Evolutionary conservation across 352 stramenopile species (phyloP), one percentile per base, ranked within the genome.

Genomic region (Salisapilia sapeloensis): DNA sequence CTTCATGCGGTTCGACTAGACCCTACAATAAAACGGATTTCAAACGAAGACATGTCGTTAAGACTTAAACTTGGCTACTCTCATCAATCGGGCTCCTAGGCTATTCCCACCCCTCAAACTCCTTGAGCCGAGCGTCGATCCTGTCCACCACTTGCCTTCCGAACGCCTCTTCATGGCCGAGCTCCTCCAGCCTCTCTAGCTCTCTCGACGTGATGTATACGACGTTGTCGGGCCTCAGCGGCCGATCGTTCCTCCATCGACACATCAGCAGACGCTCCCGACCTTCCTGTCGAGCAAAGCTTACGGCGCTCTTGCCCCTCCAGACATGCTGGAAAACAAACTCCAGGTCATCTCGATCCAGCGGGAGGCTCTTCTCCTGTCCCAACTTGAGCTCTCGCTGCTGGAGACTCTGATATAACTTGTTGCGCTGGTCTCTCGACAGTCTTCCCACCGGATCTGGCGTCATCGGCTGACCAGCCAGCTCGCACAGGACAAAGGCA

Each of bases 401-500:
- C 34, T 83, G 65, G 27, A 84, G 48, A 40, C 76, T 78, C 42
- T 85, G 74, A 44, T 80, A 81, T 9, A 83, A 44, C 43, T 84
- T 89, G 60, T 84, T 86, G 52, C 71, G 74, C 40, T 82, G 74
- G 43, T 85, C 76, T n/a, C 66, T 66, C 18, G 70, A 77, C 28
- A 87, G 46, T 18, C 67, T 50, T n/a, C 56, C 61, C 4, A 83
- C 48, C 13, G 63, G 58, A 38, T 86, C 67, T 0, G 71, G 67
- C 19, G 43, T 58, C 48, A 98, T 92, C 24, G 83, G 83, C 28
- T 96, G 81, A 7, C 74, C 58, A 19, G 87, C 90, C 12, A 98
- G 44, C 27, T 96, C 79, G 40, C 89, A 97, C 14, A 98, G 52
- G 24, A 96, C 80, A 48, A 89, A 89, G 5, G 90, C 74, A 2